phyloP scores from a whole-genome alignment of 192 early-diverging fungal genomes.

The Entomortierella chlamydospora region DNA sequence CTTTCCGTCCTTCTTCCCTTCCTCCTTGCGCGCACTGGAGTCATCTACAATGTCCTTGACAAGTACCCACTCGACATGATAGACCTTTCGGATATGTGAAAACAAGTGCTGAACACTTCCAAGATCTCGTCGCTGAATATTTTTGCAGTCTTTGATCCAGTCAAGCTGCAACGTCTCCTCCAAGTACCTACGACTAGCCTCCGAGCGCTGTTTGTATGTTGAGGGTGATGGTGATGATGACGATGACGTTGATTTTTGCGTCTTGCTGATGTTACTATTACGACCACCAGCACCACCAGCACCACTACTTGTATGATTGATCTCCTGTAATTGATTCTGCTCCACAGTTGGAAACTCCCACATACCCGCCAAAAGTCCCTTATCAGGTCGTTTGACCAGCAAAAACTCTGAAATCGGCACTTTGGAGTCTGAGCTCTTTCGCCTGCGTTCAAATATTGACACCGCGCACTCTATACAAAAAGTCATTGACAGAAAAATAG shows the following conservation, averaged over 20 bases:
- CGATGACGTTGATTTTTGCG: not conserved
- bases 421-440: not conserved
- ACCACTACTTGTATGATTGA: no score
- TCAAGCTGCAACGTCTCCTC: slow-evolving; percentile 6
- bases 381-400: slow-evolving; percentile 66
- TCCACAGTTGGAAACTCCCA: slow-evolving; percentile 79
- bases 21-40: not conserved
- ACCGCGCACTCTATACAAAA: slow-evolving; percentile 70
- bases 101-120: slow-evolving; percentile 72
- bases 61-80: slow-evolving; percentile 60
- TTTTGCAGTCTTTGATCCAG: slow-evolving; percentile 11
- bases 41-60: slow-evolving; percentile 8
- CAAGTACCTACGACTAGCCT: slow-evolving; percentile 27
- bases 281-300: no score
- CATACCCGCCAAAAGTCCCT: slow-evolving; percentile 75
- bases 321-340: slow-evolving; percentile 29
- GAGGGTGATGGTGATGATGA: slow-evolving; percentile 5
- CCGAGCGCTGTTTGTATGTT: slow-evolving; percentile 24
- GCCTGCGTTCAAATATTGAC: slow-evolving; percentile 59
- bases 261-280: no score
- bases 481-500: no score
- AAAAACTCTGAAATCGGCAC: slow-evolving; percentile 56
- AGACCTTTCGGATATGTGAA: slow-evolving; percentile 73
- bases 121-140: slow-evolving; percentile 54
- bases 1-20: not conserved